phyloP scores from a whole-genome alignment of 2,329 filamentous ascomycete species.

The Botryotinia convoluta region DNA sequence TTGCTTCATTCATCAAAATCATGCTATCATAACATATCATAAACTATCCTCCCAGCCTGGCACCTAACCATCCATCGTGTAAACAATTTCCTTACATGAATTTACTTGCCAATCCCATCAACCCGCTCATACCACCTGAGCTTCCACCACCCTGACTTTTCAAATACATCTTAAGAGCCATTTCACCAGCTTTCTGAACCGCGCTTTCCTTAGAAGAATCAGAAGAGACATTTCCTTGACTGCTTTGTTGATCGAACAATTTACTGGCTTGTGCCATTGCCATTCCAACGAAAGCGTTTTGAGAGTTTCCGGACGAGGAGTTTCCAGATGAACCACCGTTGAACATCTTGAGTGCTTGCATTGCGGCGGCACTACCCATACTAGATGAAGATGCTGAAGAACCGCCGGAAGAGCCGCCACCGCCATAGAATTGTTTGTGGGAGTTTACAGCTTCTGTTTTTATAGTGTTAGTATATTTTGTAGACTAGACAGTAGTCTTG shows the following conservation, averaged over 20 bases:
- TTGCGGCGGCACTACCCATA: slow-evolving; percentile 71
- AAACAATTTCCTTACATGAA: slow-evolving; percentile 46
- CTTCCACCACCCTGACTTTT: slow-evolving; percentile 63
- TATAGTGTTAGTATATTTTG: background rate
- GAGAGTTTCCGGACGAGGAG: slow-evolving; percentile 50
- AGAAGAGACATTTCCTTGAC: slow-evolving; percentile 51
- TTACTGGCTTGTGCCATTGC: slow-evolving; percentile 85
- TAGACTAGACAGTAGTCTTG: background rate
- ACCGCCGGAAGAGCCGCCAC: slow-evolving; percentile 46
- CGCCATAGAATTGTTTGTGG: slow-evolving; percentile 72
- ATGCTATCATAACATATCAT: background rate
- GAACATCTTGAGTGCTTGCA: slow-evolving; percentile 82
- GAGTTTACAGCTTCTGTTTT: slow-evolving; percentile 62
- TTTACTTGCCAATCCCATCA: slow-evolving; percentile 58
- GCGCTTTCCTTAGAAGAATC: slow-evolving; percentile 76
- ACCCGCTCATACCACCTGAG: slow-evolving; percentile 42
- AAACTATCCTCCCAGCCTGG: background rate
- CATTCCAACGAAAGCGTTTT: slow-evolving; percentile 79
- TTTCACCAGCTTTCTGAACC: slow-evolving; percentile 75
- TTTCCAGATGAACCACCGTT: slow-evolving; percentile 51
- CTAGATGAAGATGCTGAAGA: slow-evolving; percentile 48
- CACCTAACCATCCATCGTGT: background rate
- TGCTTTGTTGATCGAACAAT: slow-evolving; percentile 59
- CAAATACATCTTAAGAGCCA: slow-evolving; percentile 88
- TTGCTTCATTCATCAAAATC: background rate